phyloP scores from a whole-genome alignment of 257 asterid genomes.

The Lithospermum erythrorhizon region DNA sequence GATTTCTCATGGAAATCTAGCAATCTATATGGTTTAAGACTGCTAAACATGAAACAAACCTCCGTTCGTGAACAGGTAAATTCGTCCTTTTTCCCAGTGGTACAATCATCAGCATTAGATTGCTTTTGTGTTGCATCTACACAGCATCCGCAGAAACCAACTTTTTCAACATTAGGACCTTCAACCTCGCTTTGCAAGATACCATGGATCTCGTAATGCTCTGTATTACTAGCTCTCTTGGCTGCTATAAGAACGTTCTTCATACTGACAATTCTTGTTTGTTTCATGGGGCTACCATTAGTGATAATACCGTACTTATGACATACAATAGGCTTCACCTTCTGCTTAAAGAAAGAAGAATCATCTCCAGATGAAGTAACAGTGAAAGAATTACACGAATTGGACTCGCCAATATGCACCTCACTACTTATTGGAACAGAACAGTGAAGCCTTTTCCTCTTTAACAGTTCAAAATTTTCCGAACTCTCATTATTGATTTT shows the following conservation, averaged over 20 bases:
- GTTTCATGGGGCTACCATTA: slow-evolving; percentile 34
- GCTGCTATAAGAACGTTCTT: slow-evolving; percentile 22
- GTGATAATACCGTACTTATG: slow-evolving; percentile 54
- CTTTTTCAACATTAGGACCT: slow-evolving; percentile 18
- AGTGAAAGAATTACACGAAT: slow-evolving; percentile 12
- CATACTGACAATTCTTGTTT: slow-evolving; percentile 36
- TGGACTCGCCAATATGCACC: slow-evolving; percentile 14
- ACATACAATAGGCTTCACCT: slow-evolving; percentile 34
- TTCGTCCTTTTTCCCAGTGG: slow-evolving; percentile 15
- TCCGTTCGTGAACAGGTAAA: slow-evolving; percentile 50
- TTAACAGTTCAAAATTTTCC: slow-evolving; percentile 15
- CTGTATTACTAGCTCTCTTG: slow-evolving; percentile 20
- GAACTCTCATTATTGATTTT: slow-evolving; percentile 13
- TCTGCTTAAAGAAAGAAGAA: slow-evolving; percentile 13
- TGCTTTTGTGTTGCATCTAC: slow-evolving; percentile 13
- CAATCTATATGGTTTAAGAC: not conserved
- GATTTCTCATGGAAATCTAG: slow-evolving; percentile 5
- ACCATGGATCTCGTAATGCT: slow-evolving; percentile 18
- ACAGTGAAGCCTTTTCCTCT: slow-evolving; percentile 27
- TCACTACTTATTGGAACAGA: slow-evolving; percentile 16
- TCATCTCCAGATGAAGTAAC: slow-evolving; percentile 17
- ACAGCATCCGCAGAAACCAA: slow-evolving; percentile 26
- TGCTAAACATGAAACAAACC: slow-evolving; percentile 20
- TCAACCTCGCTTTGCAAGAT: slow-evolving; percentile 31
- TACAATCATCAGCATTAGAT: slow-evolving; percentile 10